phyloP scores from a whole-genome alignment of 225 moss, liverwort and hornwort species.

The Sphagnum tenellum region DNA sequence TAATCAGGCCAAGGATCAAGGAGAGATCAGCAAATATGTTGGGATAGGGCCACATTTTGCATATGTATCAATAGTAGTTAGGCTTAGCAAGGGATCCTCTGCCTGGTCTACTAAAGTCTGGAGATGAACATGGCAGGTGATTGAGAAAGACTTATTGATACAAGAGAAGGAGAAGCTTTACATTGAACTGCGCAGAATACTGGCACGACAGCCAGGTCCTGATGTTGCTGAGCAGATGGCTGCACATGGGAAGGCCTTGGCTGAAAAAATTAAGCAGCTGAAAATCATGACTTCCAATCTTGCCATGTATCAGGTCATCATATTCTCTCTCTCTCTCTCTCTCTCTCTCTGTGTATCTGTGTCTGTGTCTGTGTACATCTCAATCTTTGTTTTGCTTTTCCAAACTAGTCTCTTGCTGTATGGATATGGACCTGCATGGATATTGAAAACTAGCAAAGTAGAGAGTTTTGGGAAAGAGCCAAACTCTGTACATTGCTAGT shows the following conservation, averaged over 20 bases:
- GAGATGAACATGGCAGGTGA: conserved; percentile 28
- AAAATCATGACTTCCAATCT: conserved; percentile 51
- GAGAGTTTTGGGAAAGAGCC: not conserved
- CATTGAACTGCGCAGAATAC: conserved; percentile 49
- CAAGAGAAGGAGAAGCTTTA: conserved; percentile 75
- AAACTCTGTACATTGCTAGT: not conserved
- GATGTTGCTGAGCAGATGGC: conserved; percentile 37
- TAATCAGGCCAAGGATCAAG: too few species aligned
- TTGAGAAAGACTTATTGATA: conserved; percentile 60
- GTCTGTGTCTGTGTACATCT: not conserved
- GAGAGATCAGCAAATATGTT: too few species aligned
- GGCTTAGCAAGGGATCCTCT: too few species aligned
- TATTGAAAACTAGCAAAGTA: too few species aligned
- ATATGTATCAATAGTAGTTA: too few species aligned
- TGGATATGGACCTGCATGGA: not conserved
- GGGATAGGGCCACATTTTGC: too few species aligned
- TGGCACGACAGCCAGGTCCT: conserved; percentile 49
- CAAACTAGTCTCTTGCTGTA: not conserved
- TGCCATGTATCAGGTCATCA: conserved; percentile 42
- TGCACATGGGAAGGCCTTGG: conserved; percentile 19
- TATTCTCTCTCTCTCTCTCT: not conserved
- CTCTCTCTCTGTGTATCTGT: not conserved
- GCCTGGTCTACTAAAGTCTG: not conserved
- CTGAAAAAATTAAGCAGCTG: conserved; percentile 46
- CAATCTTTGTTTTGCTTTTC: not conserved